Percentiles rank a stretch among this genome's conserved stretches.
Evolutionary conservation across 2,329 filamentous ascomycete species (phyloP).

Genomic region (Xenoacremonium recifei): DNA sequence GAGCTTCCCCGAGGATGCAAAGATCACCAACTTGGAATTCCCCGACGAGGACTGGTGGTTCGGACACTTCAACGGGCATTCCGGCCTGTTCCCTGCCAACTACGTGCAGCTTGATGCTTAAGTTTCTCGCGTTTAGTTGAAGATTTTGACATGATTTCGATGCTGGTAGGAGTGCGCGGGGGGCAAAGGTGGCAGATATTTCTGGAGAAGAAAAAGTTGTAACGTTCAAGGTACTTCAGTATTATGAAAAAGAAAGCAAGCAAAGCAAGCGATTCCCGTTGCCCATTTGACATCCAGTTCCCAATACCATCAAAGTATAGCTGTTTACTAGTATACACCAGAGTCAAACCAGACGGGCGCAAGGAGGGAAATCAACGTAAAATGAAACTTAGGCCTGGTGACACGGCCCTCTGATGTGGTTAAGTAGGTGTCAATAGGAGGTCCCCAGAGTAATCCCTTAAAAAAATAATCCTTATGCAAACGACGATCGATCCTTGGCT

Average conservation of each 20-base stretch:
- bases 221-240: too few relatives aligned
- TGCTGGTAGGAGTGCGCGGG: background rate
- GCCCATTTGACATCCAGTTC: background rate
- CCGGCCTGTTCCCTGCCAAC: slow-evolving; percentile 80
- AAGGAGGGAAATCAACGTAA: too few relatives aligned
- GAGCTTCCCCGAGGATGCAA: slow-evolving; percentile 88
- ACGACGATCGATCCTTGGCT: too few relatives aligned
- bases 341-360: too few relatives aligned
- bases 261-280: slow-evolving; percentile 22
- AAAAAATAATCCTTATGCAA: too few relatives aligned
- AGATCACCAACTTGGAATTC: slow-evolving; percentile 82
- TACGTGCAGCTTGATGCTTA: slow-evolving; percentile 59
- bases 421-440: too few relatives aligned
- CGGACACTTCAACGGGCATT: slow-evolving; percentile 75
- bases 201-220: slow-evolving; percentile 14
- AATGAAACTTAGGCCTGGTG: background rate
- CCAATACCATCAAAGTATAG: background rate
- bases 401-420: background rate
- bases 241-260: slow-evolving; percentile 19
- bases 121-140: slow-evolving; percentile 1
- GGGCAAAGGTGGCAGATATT: background rate
- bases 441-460: too few relatives aligned
- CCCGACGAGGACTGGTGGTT: slow-evolving; percentile 99
- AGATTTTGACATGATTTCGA: background rate
- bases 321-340: too few relatives aligned